A percentile compares a stretch with the other conserved stretches of the same genome.
These are phyloP conservation scores for Cytospora mali DNA, from an alignment of 2,329 filamentous ascomycete genomes.

Conservation along the genomic window DNA sequence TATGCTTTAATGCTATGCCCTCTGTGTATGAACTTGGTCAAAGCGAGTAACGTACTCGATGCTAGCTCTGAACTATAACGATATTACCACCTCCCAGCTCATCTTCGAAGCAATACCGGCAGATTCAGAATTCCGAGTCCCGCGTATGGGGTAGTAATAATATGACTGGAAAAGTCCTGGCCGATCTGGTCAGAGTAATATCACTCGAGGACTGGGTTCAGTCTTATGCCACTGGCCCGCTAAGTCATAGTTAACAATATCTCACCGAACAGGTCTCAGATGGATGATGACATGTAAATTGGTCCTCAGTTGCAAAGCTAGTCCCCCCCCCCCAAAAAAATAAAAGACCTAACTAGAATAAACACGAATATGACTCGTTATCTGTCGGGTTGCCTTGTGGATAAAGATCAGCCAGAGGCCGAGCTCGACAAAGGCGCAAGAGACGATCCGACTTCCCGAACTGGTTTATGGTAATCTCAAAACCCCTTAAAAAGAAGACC, in stretches of 20 bases:
- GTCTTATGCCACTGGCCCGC: conserved; percentile 3
- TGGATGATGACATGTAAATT: background rate
- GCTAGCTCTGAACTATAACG: conserved; percentile 4
- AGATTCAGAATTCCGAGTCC: conserved; percentile 30
- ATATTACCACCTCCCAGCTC: conserved; percentile 40
- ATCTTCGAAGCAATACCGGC: conserved; percentile 34
- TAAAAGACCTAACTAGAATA: conserved; percentile 1
- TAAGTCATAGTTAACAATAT: background rate
- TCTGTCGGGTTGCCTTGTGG: background rate
- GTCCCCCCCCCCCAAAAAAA: no score
- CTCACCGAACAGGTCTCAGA: no score
- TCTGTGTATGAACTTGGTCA: conserved; percentile 16
- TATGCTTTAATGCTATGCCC: no score
- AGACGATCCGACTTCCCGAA: background rate
- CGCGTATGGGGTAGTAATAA: conserved; percentile 33
- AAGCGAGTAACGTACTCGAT: background rate
- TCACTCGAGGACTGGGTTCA: conserved; percentile 22
- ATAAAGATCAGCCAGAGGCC: background rate
- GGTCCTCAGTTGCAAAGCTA: conserved; percentile 11
- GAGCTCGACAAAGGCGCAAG: background rate
- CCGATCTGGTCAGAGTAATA: conserved; percentile 32
- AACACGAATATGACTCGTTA: conserved; percentile 8
- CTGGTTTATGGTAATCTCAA: background rate
- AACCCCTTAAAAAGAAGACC: background rate
- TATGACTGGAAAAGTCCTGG: conserved; percentile 20